Percentiles rank a stretch among this genome's conserved stretches.
These are phyloP conservation scores for Dentiscutata heterogama DNA, from an alignment of 371 early-diverging fungal genomes.

Conservation along the genomic window DNA sequence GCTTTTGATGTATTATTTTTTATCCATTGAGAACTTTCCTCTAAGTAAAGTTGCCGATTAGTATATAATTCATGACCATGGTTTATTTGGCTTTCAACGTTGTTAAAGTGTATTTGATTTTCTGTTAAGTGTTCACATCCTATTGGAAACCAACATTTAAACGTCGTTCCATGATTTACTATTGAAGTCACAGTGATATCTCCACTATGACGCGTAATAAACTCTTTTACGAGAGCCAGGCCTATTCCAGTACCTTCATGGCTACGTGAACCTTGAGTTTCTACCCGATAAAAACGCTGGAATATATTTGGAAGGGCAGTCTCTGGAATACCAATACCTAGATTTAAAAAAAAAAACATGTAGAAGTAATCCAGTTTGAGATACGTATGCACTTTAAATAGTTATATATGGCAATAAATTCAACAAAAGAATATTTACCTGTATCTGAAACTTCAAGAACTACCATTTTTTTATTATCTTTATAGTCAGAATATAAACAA, in stretches of 20 bases:
- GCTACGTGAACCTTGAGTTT: constrained; percentile 53
- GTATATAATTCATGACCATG: constrained; percentile 15
- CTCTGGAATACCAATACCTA: constrained; percentile 55
- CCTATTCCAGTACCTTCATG: constrained; percentile 39
- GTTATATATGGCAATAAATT: no score
- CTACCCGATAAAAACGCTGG: constrained; percentile 44
- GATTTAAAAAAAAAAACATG: no score
- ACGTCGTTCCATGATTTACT: constrained; percentile 52
- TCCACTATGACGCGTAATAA: no score
- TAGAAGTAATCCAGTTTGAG: no score
- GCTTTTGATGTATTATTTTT: neutral
- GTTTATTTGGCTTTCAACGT: no score
- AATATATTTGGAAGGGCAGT: constrained; percentile 48
- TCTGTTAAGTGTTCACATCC: constrained; percentile 49
- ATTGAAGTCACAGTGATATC: constrained; percentile 2
- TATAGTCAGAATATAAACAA: constrained; percentile 49
- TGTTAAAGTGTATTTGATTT: neutral
- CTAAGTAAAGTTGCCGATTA: constrained; percentile 14
- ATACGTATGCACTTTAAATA: no score
- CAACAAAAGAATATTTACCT: neutral
- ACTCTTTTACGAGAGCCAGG: no score
- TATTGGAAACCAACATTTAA: constrained; percentile 51
- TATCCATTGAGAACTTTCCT: constrained; percentile 33
- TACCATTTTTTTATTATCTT: constrained; percentile 48
- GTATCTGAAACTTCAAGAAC: constrained; percentile 52